Evolutionary conservation across 139 green algal species (phyloP).

Genomic region (Picocystis salinarum): DNA sequence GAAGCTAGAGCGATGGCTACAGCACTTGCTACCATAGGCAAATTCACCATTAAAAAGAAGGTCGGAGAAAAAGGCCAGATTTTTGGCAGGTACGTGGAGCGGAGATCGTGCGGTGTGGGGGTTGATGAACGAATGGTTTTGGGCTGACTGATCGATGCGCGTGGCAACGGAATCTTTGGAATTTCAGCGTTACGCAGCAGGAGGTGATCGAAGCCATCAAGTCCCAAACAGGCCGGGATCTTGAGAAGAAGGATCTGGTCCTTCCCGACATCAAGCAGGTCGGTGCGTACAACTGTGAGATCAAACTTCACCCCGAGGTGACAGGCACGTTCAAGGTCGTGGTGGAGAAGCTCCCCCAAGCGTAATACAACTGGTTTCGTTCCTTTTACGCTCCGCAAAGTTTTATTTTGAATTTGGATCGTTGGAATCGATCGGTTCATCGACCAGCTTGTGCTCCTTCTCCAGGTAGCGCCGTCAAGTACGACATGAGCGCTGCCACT

Average conservation of each 20-base stretch:
- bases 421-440: no score
- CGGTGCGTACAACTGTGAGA: conserved; percentile 49
- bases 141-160: no score
- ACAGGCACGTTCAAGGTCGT: conserved; percentile 62
- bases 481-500: conserved; percentile 23
- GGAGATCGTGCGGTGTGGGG: no score
- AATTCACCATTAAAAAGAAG: conserved; percentile 85
- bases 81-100: conserved; percentile 39
- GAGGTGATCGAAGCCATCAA: conserved; percentile 64
- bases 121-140: no score
- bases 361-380: no score
- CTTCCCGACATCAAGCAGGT: conserved; percentile 77
- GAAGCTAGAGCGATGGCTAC: conserved; percentile 37
- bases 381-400: no score
- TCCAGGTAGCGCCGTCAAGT: no score
- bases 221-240: conserved; percentile 51
- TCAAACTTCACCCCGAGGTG: conserved; percentile 62
- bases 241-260: conserved; percentile 46
- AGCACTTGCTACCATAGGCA: conserved; percentile 66
- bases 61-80: conserved; percentile 57
- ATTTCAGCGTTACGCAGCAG: conserved; percentile 30
- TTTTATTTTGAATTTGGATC: no score
- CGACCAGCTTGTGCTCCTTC: no score
- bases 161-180: neutral
- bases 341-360: conserved; percentile 56